These are phyloP conservation scores for Laguncularia racemosa DNA, from an alignment of 345 rosid genomes.

Conservation along the genomic window DNA sequence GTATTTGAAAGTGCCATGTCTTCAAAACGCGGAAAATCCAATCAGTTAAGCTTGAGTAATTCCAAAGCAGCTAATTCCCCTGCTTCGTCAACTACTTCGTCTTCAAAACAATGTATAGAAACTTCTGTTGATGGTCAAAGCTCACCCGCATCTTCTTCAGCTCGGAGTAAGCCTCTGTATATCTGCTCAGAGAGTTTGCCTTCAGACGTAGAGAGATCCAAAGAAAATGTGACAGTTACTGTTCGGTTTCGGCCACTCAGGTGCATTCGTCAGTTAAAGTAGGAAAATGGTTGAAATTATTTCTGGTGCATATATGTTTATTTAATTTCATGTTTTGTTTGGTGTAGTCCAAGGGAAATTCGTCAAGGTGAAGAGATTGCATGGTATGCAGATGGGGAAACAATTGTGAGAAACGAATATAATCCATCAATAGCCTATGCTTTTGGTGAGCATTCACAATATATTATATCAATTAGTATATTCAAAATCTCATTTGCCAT, in stretches of 20 bases:
- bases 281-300: not conserved
- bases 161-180: conserved; percentile 73
- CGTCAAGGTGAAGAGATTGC: conserved; percentile 98
- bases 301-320: conserved; percentile 2
- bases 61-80: conserved; percentile 65
- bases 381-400: conserved; percentile 99
- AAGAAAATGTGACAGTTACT: conserved; percentile 89
- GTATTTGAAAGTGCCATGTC: conserved; percentile 45
- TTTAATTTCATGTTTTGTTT: conserved; percentile 18
- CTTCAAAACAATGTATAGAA: conserved; percentile 73
- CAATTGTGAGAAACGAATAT: conserved; percentile 79
- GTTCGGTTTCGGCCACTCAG: conserved; percentile 97
- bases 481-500: no score
- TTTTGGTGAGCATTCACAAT: conserved; percentile 49
- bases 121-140: conserved; percentile 82
- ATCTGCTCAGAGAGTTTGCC: conserved; percentile 47
- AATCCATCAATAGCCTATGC: conserved; percentile 88
- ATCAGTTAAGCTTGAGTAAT: conserved; percentile 31
- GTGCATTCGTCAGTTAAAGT: conserved; percentile 25
- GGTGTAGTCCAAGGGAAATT: conserved; percentile 83
- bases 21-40: conserved; percentile 57
- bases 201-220: conserved; percentile 42
- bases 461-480: no score
- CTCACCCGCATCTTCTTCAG: conserved; percentile 95
- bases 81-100: conserved; percentile 85